Percentiles rank a stretch among this genome's conserved stretches.
Evolutionary conservation across 148 eudicot species (phyloP).

Genomic region (Camellia sinensis): DNA sequence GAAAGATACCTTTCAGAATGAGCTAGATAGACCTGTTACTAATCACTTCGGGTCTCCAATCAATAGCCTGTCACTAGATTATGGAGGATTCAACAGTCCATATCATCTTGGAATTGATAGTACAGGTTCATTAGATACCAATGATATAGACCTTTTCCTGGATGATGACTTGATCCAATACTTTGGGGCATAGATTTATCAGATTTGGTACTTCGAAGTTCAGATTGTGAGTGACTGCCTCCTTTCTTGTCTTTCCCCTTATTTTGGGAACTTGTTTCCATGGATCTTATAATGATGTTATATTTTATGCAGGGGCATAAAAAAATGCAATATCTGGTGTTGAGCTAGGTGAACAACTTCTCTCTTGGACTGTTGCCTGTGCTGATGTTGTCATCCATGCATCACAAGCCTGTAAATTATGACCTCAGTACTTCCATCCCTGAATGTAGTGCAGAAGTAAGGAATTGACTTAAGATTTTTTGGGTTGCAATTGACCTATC

Average conservation of each 20-base stretch:
- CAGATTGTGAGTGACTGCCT: conserved; percentile 18
- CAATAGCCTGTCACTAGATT: conserved; percentile 44
- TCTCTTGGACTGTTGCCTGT: not conserved
- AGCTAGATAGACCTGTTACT: conserved; percentile 43
- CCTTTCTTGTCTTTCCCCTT: not conserved
- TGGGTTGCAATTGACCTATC: not conserved
- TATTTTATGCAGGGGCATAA: not conserved
- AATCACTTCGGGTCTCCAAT: conserved; percentile 53
- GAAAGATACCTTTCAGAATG: conserved; percentile 38
- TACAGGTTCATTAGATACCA: conserved; percentile 26
- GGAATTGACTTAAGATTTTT: not conserved
- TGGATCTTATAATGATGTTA: not conserved
- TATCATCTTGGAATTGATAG: conserved; percentile 38
- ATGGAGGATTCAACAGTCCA: conserved; percentile 40
- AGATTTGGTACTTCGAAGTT: not conserved
- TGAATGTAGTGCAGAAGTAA: not conserved
- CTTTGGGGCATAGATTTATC: conserved; percentile 50
- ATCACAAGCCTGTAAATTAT: conserved; percentile 13
- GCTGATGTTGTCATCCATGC: conserved; percentile 1
- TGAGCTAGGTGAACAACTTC: not conserved
- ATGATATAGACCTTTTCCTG: conserved; percentile 24
- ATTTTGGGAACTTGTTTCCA: not conserved
- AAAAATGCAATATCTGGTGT: not conserved
- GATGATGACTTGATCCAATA: conserved; percentile 55
- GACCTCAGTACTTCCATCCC: not conserved